Evolutionary conservation across 352 stramenopile genomes (phyloP), one percentile per base, ranked within the genome.

Genomic region (Aphanomyces astaci): DNA sequence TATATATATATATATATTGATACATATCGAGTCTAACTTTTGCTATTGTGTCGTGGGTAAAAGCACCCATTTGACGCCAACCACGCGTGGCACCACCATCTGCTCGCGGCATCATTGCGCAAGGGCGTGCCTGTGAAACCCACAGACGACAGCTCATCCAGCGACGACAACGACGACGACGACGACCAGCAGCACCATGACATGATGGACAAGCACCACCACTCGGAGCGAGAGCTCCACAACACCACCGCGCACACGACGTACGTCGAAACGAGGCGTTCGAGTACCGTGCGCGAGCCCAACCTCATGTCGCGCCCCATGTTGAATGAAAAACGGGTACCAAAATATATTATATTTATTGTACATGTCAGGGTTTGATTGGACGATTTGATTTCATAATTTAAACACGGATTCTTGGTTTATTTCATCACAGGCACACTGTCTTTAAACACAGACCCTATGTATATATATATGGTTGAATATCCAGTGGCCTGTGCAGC

Each of bases 301-400:
- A 15, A 7, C 15, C 15, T 15, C 7, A 15, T 15, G 36, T 15
- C 36, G 22, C 51, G 19, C 13, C 4, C 51, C 51, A 39, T 59
- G n/a, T 27, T 25, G 45, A 59, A 59, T 59, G 51, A 59, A 59
- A 59, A 59, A 39, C 22, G 30, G 51, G 51, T 59, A 53, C 45
- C 9, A 9, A 17, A 17, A 46, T 9, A 46, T 46, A 46, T 46
- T 46, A 17, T 46, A 17, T 9, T 46, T 17, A 17, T 17, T 46
- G 17, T 17, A 17, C 39, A 46, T 17, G 17, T 46, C n/a, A n/a
- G n/a, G n/a, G n/a, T n/a, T n/a, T n/a, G n/a, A n/a, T n/a, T n/a
- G n/a, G n/a, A n/a, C n/a, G n/a, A n/a, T n/a, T n/a, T n/a, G n/a
- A n/a, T n/a, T n/a, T n/a, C n/a, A n/a, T n/a, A n/a, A n/a, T n/a